Conservation (phyloP, 768 basidiomycete genomes). For the Boletales sp. region DNA sequence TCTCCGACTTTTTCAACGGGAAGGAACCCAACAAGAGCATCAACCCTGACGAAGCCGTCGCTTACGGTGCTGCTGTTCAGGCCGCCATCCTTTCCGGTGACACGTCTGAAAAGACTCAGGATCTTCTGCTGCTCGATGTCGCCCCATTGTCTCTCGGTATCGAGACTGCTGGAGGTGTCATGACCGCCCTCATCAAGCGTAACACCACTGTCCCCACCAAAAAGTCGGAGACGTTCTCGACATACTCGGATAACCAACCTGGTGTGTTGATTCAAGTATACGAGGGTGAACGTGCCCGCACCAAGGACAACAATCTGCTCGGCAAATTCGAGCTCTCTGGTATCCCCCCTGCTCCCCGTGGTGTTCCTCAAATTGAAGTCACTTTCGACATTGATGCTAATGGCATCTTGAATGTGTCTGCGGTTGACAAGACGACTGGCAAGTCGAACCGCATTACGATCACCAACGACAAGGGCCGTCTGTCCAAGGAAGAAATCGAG, state of each 20-base stretch:
- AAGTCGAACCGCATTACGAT: constrained; percentile 94
- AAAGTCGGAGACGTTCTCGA: constrained; percentile 98
- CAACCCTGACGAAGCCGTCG: constrained; percentile 99
- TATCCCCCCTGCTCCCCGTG: constrained; percentile 95
- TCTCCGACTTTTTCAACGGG: constrained; percentile 98
- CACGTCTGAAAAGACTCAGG: constrained; percentile 97
- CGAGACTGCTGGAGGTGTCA: constrained; percentile 98
- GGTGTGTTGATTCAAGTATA: constrained; percentile 98
- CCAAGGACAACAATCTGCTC: constrained; percentile 97
- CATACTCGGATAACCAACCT: constrained; percentile 97
- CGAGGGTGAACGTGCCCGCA: constrained; percentile 97
- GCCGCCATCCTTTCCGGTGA: constrained; percentile 97
- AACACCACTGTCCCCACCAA: constrained; percentile 99
- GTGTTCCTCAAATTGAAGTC: constrained; percentile 96
- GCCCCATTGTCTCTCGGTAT: constrained; percentile 89
- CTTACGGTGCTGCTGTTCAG: constrained; percentile 98
- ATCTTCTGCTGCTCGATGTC: constrained; percentile 93
- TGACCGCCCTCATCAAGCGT: constrained; percentile 97
- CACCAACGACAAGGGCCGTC: constrained; percentile 94
- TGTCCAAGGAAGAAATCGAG: constrained; percentile 97
- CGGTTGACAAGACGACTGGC: constrained; percentile 94
- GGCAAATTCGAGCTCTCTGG: constrained; percentile 98
- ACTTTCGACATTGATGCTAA: constrained; percentile 98
- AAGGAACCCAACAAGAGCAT: constrained; percentile 99
- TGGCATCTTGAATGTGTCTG: constrained; percentile 94